phyloP scores from a whole-genome alignment of 2,329 filamentous ascomycete genomes.

The Xylariomycetidae sp. region DNA sequence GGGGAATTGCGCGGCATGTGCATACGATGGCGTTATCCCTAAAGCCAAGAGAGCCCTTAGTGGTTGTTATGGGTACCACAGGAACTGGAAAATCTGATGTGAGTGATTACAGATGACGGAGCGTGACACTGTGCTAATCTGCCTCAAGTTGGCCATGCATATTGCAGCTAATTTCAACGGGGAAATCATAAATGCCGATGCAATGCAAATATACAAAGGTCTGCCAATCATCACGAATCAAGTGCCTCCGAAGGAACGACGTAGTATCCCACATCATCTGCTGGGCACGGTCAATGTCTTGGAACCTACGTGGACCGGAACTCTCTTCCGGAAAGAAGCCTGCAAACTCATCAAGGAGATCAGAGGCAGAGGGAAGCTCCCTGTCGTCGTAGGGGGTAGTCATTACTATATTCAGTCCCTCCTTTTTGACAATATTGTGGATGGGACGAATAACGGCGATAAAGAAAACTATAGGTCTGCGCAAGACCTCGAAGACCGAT shows the following conservation, averaged over 20 bases:
- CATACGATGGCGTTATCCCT: conserved; percentile 33
- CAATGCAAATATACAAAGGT: conserved; percentile 94
- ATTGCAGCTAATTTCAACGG: conserved; percentile 79
- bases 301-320: conserved; percentile 79
- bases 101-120: no score
- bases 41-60: conserved; percentile 54
- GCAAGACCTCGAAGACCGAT: conserved; percentile 39
- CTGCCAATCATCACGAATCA: conserved; percentile 96
- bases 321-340: conserved; percentile 69
- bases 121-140: no score
- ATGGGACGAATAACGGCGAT: conserved; percentile 31
- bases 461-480: conserved; percentile 29
- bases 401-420: conserved; percentile 93
- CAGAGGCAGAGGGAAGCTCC: conserved; percentile 69
- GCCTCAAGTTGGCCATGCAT: conserved; percentile 92
- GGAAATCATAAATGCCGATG: conserved; percentile 95
- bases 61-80: conserved; percentile 83
- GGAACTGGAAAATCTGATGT: conserved; percentile 65
- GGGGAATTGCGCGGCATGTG: no score
- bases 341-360: conserved; percentile 71
- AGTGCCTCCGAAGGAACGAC: conserved; percentile 68
- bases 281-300: conserved; percentile 72
- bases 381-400: conserved; percentile 89
- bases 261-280: conserved; percentile 81
- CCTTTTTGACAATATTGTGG: conserved; percentile 70